Evolutionary conservation across 179 eudicot species (phyloP).

Genomic region (Camellia oleifera): DNA sequence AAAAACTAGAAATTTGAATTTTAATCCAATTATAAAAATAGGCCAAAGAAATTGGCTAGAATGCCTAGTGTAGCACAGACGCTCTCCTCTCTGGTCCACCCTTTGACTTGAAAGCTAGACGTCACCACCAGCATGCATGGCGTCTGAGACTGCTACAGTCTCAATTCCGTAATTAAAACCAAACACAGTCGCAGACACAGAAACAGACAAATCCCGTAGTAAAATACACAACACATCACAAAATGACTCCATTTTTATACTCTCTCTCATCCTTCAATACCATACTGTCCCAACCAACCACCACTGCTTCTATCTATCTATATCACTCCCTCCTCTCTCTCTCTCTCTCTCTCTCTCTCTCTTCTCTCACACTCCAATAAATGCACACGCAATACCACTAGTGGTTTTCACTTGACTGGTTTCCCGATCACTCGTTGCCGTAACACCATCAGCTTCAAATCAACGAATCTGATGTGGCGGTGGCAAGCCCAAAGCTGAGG

Average conservation of each 20-base stretch:
- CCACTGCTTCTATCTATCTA: too few relatives aligned
- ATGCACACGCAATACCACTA: not conserved
- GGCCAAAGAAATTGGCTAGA: too few relatives aligned
- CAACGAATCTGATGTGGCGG: not conserved
- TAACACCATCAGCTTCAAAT: not conserved
- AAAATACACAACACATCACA: not conserved
- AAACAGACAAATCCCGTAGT: not conserved
- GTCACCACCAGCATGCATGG: too few relatives aligned
- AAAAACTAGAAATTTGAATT: too few relatives aligned
- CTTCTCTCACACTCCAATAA: not conserved
- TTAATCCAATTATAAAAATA: too few relatives aligned
- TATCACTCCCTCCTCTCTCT: not conserved
- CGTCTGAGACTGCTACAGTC: not conserved
- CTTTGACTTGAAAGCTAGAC: too few relatives aligned
- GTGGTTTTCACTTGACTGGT: not conserved
- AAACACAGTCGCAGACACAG: too few relatives aligned
- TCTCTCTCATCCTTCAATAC: too few relatives aligned
- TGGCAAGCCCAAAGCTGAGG: not conserved
- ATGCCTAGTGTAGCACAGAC: too few relatives aligned
- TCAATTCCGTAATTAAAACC: slow-evolving; percentile 8
- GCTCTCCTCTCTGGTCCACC: too few relatives aligned
- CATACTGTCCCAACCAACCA: too few relatives aligned
- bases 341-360: not conserved
- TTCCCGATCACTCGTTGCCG: slow-evolving; percentile 8
- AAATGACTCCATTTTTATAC: not conserved